Evolutionary conservation across 768 basidiomycete species (phyloP).

Genomic region (Boletus rex-veris): DNA sequence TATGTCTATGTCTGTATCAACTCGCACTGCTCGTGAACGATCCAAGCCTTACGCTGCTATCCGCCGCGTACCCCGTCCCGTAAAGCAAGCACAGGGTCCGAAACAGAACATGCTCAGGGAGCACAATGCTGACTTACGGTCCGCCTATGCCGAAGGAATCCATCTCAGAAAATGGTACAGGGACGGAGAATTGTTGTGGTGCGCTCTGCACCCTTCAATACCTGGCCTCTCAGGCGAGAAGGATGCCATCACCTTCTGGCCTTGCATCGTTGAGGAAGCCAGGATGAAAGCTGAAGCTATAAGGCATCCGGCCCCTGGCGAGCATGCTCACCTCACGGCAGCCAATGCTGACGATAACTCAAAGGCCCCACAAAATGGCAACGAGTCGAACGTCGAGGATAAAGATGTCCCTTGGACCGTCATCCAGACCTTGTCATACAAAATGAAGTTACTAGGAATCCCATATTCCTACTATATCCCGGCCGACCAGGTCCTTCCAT

Average conservation of each 20-base stretch:
- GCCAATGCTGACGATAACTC: conserved; percentile 4
- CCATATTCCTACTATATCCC: conserved; percentile 44
- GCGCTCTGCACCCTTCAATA: conserved; percentile 52
- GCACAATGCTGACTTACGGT: conserved; percentile 61
- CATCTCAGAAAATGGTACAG: conserved; percentile 59
- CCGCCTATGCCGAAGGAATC: conserved; percentile 45
- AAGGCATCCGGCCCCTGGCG: conserved; percentile 22
- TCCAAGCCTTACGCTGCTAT: conserved; percentile 41
- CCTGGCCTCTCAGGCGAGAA: conserved; percentile 34
- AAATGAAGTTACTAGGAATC: conserved; percentile 63
- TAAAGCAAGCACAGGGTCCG: conserved; percentile 35
- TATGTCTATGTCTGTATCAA: conserved; percentile 9
- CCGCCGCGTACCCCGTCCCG: conserved; percentile 36
- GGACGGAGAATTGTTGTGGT: conserved; percentile 71
- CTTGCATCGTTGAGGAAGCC: conserved; percentile 60
- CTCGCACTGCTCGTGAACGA: conserved; percentile 21
- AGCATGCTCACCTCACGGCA: neutral
- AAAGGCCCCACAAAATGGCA: conserved; percentile 3
- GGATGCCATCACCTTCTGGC: conserved; percentile 66
- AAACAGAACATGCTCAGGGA: conserved; percentile 56
- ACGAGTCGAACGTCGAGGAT: conserved; percentile 10
- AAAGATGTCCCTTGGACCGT: conserved; percentile 51
- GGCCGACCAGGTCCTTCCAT: conserved; percentile 66
- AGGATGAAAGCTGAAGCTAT: conserved; percentile 46
- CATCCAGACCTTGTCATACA: conserved; percentile 59